phyloP scores from a whole-genome alignment of 2,329 filamentous ascomycete species.

The Cylindrodendrum hubeiense region DNA sequence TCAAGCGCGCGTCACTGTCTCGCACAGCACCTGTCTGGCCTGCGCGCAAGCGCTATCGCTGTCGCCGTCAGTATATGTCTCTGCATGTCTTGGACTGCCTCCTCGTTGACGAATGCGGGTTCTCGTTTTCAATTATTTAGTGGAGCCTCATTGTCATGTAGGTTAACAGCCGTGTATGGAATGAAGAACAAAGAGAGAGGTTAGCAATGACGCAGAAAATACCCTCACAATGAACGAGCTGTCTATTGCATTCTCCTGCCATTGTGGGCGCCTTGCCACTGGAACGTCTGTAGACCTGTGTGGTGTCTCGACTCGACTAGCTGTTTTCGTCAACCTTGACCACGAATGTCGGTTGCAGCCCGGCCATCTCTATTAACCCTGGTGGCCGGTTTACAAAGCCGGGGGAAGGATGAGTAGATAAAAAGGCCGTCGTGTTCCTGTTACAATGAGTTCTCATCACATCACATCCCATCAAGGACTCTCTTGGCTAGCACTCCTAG shows the following conservation, averaged over 20 bases:
- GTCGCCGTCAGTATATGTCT: slow-evolving; percentile 27
- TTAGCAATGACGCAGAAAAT: slow-evolving; percentile 11
- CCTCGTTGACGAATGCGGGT: slow-evolving; percentile 13
- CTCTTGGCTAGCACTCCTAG: slow-evolving; percentile 20
- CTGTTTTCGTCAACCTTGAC: slow-evolving; percentile 27
- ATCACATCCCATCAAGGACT: neutral
- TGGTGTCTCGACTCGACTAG: slow-evolving; percentile 38
- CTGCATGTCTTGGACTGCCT: slow-evolving; percentile 24
- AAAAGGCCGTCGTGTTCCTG: slow-evolving; percentile 32
- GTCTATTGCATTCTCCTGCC: slow-evolving; percentile 38
- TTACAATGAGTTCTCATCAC: neutral
- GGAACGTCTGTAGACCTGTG: slow-evolving; percentile 24
- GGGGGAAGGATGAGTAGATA: slow-evolving; percentile 30
- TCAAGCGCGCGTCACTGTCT: slow-evolving; percentile 35
- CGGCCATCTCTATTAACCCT: slow-evolving; percentile 30
- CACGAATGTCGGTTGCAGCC: slow-evolving; percentile 38
- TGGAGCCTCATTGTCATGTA: neutral
- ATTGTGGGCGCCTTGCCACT: slow-evolving; percentile 18
- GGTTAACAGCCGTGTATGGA: slow-evolving; percentile 14
- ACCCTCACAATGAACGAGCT: slow-evolving; percentile 17
- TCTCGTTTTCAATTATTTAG: neutral
- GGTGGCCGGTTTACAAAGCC: slow-evolving; percentile 13
- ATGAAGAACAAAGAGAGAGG: slow-evolving; percentile 35
- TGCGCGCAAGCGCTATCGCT: slow-evolving; percentile 28
- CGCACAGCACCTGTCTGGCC: slow-evolving; percentile 22